Evolutionary conservation across 768 basidiomycete species (phyloP).

Genomic region (Ramaria rubella): DNA sequence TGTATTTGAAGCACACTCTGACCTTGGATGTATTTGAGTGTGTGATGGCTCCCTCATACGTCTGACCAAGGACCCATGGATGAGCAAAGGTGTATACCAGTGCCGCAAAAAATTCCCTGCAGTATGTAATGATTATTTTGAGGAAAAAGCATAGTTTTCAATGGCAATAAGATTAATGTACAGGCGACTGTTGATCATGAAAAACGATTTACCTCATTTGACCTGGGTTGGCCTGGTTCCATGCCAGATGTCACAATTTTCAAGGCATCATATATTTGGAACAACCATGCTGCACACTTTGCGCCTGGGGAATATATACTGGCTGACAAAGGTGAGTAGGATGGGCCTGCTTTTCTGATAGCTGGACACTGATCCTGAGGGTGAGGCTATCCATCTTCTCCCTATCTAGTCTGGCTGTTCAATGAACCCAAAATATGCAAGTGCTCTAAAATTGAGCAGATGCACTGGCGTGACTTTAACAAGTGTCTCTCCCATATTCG

Average conservation of each 20-base stretch:
- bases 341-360: too few species aligned
- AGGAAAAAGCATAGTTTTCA: background rate
- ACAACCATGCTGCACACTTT: conserved; percentile 12
- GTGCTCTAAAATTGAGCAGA: background rate
- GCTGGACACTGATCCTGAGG: too few species aligned
- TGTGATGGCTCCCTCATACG: conserved; percentile 19
- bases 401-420: background rate
- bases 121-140: conserved; percentile 12
- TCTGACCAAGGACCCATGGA: conserved; percentile 14
- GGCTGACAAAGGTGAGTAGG: conserved; percentile 14
- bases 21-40: conserved; percentile 21
- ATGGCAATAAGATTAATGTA: conserved; percentile 12
- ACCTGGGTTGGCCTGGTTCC: conserved; percentile 21
- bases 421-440: background rate
- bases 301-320: conserved; percentile 15
- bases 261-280: too few species aligned
- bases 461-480: background rate
- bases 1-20: conserved; percentile 13
- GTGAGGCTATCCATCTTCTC: background rate
- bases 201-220: conserved; percentile 14
- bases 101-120: conserved; percentile 19
- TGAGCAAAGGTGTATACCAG: conserved; percentile 14
- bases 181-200: conserved; percentile 20
- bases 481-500: background rate
- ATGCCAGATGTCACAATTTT: conserved; percentile 15